Evolutionary conservation across 2,329 filamentous ascomycete species (phyloP).

Genomic region (Colletotrichum godetiae): DNA sequence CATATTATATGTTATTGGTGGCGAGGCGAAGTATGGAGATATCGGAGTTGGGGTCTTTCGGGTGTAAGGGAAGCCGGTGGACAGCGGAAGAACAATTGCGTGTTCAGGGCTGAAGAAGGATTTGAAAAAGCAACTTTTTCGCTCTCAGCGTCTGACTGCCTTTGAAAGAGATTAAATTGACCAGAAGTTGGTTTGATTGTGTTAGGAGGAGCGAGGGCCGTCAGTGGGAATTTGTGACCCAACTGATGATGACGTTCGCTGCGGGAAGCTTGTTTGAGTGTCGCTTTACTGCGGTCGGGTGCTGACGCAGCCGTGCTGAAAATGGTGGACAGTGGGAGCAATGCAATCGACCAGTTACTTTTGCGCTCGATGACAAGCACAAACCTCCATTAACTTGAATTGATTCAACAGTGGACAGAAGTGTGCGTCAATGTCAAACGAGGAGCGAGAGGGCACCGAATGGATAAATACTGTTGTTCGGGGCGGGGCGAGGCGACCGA

Average conservation of each 20-base stretch:
- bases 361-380: not conserved
- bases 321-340: conserved; percentile 16
- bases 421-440: conserved; percentile 2
- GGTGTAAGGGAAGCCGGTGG: conserved; percentile 24
- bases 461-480: not conserved
- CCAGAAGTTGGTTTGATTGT: conserved; percentile 11
- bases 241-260: conserved; percentile 28
- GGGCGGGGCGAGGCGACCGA: not conserved
- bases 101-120: not conserved
- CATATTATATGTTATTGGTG: conserved; percentile 31
- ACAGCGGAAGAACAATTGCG: conserved; percentile 5
- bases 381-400: conserved; percentile 20
- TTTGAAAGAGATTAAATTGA: conserved; percentile 4
- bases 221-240: conserved; percentile 24
- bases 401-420: conserved; percentile 1
- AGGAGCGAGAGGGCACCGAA: not conserved
- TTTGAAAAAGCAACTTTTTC: not conserved
- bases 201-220: conserved; percentile 4
- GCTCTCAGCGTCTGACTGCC: not conserved
- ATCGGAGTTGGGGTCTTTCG: conserved; percentile 33
- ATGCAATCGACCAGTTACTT: conserved; percentile 9
- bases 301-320: conserved; percentile 10
- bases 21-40: conserved; percentile 34
- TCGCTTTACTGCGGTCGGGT: conserved; percentile 19
- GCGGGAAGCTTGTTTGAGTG: conserved; percentile 8